A percentile compares a stretch with the other conserved stretches of the same genome.
Conservation (phyloP, 2,329 filamentous ascomycete species). For the Pseudonectria buxi region DNA sequence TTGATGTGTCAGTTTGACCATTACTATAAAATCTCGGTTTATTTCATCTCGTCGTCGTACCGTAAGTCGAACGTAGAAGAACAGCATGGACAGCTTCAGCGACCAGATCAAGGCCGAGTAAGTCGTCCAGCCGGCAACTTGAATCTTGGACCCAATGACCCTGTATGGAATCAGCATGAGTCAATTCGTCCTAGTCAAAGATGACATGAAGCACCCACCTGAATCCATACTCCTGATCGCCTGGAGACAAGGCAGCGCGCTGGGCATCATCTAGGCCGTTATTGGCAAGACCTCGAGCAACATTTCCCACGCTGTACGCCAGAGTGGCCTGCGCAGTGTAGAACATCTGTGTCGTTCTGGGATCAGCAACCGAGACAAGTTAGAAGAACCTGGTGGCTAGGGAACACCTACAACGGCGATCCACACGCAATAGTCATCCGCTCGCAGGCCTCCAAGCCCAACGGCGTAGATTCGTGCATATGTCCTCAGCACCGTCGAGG, state of each 20-base stretch:
- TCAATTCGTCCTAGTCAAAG: accelerated
- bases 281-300: constrained; percentile 45
- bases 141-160: constrained; percentile 47
- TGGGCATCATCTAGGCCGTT: constrained; percentile 45
- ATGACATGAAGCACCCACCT: constrained; percentile 14
- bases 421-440: constrained; percentile 26
- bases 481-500: constrained; percentile 21
- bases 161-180: constrained; percentile 17
- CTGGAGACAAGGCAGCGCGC: constrained; percentile 33
- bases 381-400: too few relatives aligned
- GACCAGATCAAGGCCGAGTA: constrained; percentile 48
- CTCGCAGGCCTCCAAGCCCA: constrained; percentile 17
- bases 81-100: constrained; percentile 47
- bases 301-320: constrained; percentile 41
- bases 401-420: constrained; percentile 8
- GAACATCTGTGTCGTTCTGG: constrained; percentile 32
- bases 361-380: neutral
- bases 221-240: constrained; percentile 35
- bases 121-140: constrained; percentile 47
- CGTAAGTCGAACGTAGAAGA: constrained; percentile 49
- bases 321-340: constrained; percentile 43
- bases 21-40: too few relatives aligned
- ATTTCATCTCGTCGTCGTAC: constrained; percentile 9
- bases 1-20: neutral
- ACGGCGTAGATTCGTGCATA: constrained; percentile 22